Evolutionary conservation across 352 stramenopile genomes (phyloP).

Genomic region (Sclerospora graminicola): DNA sequence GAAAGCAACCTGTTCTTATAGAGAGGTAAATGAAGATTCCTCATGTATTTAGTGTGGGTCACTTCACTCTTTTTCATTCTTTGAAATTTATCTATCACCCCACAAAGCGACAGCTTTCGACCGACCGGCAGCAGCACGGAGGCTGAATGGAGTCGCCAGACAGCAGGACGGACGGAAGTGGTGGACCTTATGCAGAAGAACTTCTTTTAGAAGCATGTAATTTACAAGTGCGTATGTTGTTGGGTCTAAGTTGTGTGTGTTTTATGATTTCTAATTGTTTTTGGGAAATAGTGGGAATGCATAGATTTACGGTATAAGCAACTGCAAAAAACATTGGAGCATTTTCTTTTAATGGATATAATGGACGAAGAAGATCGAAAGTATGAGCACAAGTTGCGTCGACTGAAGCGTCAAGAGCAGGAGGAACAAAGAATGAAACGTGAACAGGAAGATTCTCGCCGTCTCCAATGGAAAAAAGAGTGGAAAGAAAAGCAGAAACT

Average conservation of each 20-base stretch:
- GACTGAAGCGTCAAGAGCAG: slow-evolving; percentile 14
- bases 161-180: slow-evolving; percentile 3
- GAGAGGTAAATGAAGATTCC: slow-evolving; percentile 9
- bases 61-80: too few species aligned
- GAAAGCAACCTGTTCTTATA: slow-evolving; percentile 10
- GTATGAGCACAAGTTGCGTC: slow-evolving; percentile 22
- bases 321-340: slow-evolving; percentile 46
- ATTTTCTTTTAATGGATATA: slow-evolving; percentile 34
- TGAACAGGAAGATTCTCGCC: slow-evolving; percentile 10
- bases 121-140: neutral
- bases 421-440: slow-evolving; percentile 1
- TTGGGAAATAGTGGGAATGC: slow-evolving; percentile 35
- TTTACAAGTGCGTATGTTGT: slow-evolving; percentile 31
- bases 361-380: slow-evolving; percentile 42
- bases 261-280: neutral
- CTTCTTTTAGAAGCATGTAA: slow-evolving; percentile 48
- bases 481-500: slow-evolving; percentile 3
- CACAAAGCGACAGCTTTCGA: too few species aligned
- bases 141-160: slow-evolving; percentile 19
- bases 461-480: slow-evolving; percentile 6
- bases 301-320: slow-evolving; percentile 48
- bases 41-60: too few species aligned
- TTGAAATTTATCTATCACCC: too few species aligned
- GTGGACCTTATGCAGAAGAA: slow-evolving; percentile 29
- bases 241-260: neutral